Conservation (phyloP, 2,329 filamentous ascomycete genomes). For the Diaporthe destruens region DNA sequence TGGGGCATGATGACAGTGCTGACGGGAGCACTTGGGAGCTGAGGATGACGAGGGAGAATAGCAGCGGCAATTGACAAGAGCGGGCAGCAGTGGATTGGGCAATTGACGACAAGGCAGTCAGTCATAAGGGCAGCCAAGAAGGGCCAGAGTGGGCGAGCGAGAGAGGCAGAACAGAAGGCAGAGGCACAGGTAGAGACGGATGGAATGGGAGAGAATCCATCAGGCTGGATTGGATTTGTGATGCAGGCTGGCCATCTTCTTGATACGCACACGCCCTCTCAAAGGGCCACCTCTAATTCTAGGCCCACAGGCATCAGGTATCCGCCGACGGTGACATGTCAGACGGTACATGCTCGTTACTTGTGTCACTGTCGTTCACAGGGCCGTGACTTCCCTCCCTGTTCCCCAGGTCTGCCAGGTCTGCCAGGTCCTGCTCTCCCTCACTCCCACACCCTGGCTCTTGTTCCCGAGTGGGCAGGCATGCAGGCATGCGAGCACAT, state of each 20-base stretch:
- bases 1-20: constrained; percentile 10
- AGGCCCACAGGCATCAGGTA: constrained; percentile 10
- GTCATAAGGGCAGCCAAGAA: not conserved
- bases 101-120: not conserved
- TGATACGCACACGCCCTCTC: constrained; percentile 28
- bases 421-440: not conserved
- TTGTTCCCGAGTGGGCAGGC: not conserved
- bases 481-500: not conserved
- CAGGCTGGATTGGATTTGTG: constrained; percentile 34
- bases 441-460: not conserved
- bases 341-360: constrained; percentile 29
- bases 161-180: not conserved
- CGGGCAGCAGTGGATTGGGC: constrained; percentile 22
- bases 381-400: not conserved
- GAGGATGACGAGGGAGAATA: not conserved
- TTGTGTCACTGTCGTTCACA: constrained; percentile 15
- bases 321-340: constrained; percentile 17
- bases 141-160: not conserved
- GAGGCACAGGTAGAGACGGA: constrained; percentile 22
- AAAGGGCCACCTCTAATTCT: constrained; percentile 1
- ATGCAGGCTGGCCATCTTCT: constrained; percentile 6
- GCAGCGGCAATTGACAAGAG: not conserved
- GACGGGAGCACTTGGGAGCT: constrained; percentile 30
- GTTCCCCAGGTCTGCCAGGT: not conserved
- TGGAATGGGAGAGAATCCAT: constrained; percentile 27